Conservation (phyloP, 2,329 filamentous ascomycete genomes). For the Periconia sp. region DNA sequence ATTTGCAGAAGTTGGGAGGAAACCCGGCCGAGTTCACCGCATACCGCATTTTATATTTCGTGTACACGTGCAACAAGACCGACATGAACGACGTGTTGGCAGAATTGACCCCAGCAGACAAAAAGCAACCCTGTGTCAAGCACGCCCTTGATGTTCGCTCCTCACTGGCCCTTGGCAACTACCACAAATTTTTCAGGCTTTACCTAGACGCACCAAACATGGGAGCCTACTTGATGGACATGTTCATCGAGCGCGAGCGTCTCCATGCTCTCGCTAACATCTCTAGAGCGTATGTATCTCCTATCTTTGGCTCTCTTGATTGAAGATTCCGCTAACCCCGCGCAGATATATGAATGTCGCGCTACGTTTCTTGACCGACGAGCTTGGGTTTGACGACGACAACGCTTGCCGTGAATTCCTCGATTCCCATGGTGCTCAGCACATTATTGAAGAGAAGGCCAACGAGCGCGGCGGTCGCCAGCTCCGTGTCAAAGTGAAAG, state of each 20-base stretch:
- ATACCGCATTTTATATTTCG: slow-evolving; percentile 99
- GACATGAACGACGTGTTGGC: slow-evolving; percentile 97
- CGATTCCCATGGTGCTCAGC: slow-evolving; percentile 76
- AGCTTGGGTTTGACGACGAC: slow-evolving; percentile 94
- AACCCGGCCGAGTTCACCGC: slow-evolving; percentile 96
- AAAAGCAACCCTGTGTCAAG: slow-evolving; percentile 79
- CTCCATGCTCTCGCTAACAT: slow-evolving; percentile 89
- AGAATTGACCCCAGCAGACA: slow-evolving; percentile 98
- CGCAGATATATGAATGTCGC: slow-evolving; percentile 88
- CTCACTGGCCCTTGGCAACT: slow-evolving; percentile 90
- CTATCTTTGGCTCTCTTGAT: not conserved
- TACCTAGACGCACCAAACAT: slow-evolving; percentile 95
- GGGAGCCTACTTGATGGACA: slow-evolving; percentile 98
- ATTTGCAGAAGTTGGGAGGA: slow-evolving; percentile 84
- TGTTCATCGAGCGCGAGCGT: slow-evolving; percentile 95
- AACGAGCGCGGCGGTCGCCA: slow-evolving; percentile 46
- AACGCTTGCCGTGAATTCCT: slow-evolving; percentile 90
- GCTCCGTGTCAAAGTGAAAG: slow-evolving; percentile 63
- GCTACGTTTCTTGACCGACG: slow-evolving; percentile 90
- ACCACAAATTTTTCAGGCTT: slow-evolving; percentile 96
- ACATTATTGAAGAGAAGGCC: slow-evolving; percentile 77
- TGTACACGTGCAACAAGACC: slow-evolving; percentile 97
- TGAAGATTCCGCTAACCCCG: slow-evolving; percentile 54
- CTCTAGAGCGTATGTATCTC: slow-evolving; percentile 82
- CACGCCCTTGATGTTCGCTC: slow-evolving; percentile 92